Conservation (phyloP, 371 early-diverging fungal genomes). For the Dipsacomyces acuminosporus region DNA sequence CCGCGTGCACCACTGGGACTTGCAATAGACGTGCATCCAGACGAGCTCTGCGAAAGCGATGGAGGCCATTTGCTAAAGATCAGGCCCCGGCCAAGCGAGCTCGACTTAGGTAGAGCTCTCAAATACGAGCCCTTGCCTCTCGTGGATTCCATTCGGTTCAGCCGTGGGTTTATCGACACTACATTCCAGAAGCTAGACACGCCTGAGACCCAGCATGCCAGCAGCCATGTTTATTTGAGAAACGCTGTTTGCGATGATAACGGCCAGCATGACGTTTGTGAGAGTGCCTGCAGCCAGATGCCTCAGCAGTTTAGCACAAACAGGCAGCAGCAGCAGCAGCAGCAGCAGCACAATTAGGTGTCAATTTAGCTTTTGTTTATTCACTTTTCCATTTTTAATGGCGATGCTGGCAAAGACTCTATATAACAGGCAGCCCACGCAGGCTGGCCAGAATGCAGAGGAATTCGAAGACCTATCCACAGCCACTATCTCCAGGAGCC, state of each 20-base stretch:
- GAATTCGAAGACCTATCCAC: no score
- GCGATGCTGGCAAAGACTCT: no score
- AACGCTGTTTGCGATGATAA: neutral
- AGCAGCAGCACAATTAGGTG: no score
- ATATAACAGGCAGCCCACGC: no score
- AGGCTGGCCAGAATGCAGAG: no score
- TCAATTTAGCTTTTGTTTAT: no score
- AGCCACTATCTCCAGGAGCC: no score
- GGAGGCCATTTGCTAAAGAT: neutral
- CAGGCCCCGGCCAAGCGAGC: neutral
- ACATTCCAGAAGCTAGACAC: constrained; percentile 14
- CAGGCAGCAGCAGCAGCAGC: no score
- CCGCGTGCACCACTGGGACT: constrained; percentile 31
- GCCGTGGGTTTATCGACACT: constrained; percentile 39
- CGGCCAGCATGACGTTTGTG: no score
- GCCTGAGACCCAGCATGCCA: neutral
- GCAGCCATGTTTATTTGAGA: neutral
- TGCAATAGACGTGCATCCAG: constrained; percentile 6
- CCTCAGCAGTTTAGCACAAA: no score
- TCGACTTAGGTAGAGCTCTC: neutral
- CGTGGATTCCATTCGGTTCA: constrained; percentile 36
- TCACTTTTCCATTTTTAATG: no score
- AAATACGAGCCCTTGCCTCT: constrained; percentile 35
- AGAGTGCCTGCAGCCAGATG: no score
- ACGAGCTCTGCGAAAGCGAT: neutral